Evolutionary conservation across 2,329 filamentous ascomycete species (phyloP).

Genomic region (Orbilia blumenaviensis): DNA sequence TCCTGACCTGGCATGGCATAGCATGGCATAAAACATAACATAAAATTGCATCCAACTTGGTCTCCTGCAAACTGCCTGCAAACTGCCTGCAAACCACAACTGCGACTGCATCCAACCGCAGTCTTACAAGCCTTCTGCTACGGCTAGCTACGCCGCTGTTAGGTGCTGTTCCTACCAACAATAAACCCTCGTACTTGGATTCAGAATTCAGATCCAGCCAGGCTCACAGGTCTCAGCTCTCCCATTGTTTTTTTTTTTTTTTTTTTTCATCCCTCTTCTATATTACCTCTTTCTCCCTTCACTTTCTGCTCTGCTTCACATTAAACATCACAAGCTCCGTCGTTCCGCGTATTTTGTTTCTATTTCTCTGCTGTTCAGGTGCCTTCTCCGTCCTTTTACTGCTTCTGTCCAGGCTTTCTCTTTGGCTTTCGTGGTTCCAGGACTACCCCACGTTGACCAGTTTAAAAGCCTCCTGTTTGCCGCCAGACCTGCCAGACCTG

Average conservation of each 20-base stretch:
- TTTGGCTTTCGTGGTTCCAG: neutral
- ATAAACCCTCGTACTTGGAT: too few species aligned
- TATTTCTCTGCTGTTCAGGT: slow-evolving; percentile 3
- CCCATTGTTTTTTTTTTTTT: too few species aligned
- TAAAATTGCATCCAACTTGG: too few species aligned
- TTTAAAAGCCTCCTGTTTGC: slow-evolving; percentile 14
- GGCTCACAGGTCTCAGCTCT: neutral
- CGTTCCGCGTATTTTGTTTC: slow-evolving; percentile 19
- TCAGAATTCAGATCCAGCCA: neutral
- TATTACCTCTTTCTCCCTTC: neutral
- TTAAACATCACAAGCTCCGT: slow-evolving; percentile 22
- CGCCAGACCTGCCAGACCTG: neutral
- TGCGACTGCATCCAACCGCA: neutral
- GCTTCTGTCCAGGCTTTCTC: neutral
- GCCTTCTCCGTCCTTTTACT: slow-evolving; percentile 31
- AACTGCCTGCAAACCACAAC: too few species aligned
- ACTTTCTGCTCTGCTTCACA: too few species aligned
- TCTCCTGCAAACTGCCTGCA: too few species aligned
- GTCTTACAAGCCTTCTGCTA: too few species aligned
- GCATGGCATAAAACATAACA: too few species aligned
- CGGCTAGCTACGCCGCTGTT: too few species aligned
- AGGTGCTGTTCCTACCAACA: too few species aligned
- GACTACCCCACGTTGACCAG: neutral
- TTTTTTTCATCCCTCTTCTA: neutral
- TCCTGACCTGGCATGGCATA: too few species aligned